Conservation (phyloP, 768 basidiomycete species). For the Mycena albidolilacea region DNA sequence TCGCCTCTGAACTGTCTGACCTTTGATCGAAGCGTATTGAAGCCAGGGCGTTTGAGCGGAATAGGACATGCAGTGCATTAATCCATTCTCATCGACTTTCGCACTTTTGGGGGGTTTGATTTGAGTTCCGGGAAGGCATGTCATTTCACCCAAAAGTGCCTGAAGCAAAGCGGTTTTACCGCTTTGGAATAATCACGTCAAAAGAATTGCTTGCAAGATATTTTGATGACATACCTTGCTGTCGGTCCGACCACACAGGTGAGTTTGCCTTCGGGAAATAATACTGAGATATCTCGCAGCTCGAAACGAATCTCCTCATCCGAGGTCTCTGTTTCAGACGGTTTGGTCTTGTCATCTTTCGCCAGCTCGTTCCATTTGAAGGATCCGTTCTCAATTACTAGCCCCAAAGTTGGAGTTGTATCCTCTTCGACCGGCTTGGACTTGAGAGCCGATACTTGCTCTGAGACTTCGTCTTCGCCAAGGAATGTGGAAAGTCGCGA, state of each 20-base stretch:
- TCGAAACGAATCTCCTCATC: conserved; percentile 67
- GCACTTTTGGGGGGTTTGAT: conserved; percentile 79
- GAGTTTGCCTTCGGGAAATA: conserved; percentile 80
- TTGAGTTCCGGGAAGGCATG: conserved; percentile 52
- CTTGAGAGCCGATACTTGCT: conserved; percentile 78
- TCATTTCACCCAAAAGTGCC: conserved; percentile 83
- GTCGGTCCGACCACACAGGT: conserved; percentile 85
- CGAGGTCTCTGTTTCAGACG: conserved; percentile 33
- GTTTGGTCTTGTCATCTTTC: conserved; percentile 37
- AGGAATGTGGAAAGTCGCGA: conserved; percentile 79
- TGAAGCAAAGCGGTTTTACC: conserved; percentile 84
- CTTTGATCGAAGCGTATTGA: conserved; percentile 8
- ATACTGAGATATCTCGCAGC: conserved; percentile 73
- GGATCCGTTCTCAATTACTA: conserved; percentile 72
- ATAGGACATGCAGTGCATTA: conserved; percentile 77
- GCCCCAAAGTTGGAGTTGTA: conserved; percentile 42
- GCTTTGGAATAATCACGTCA: conserved; percentile 45
- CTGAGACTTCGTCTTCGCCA: conserved; percentile 78
- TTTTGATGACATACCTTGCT: conserved; percentile 52
- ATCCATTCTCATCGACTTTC: conserved; percentile 70
- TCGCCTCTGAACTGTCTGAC: background rate
- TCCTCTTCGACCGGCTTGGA: conserved; percentile 49
- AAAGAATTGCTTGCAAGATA: background rate
- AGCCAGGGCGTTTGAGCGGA: conserved; percentile 82
- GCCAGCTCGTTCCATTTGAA: conserved; percentile 75